These are phyloP conservation scores for Beauveria caledonica DNA, from an alignment of 2,329 filamentous ascomycete genomes.

Conservation along the genomic window DNA sequence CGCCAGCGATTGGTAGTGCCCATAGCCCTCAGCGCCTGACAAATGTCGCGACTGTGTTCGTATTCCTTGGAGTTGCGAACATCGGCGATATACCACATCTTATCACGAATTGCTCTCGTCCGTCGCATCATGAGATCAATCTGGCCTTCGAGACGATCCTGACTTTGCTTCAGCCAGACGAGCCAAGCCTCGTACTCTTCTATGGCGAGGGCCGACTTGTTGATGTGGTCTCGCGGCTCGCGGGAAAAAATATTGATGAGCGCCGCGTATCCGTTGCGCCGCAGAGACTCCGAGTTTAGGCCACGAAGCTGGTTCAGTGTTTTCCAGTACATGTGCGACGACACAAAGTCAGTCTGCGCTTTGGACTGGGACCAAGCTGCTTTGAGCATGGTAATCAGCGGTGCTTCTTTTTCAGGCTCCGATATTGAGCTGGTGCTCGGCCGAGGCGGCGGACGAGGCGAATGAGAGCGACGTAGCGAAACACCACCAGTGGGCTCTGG, in stretches of 20 bases:
- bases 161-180: constrained; percentile 73
- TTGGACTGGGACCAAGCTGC: constrained; percentile 70
- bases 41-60: constrained; percentile 77
- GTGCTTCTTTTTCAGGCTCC: constrained; percentile 27
- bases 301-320: constrained; percentile 66
- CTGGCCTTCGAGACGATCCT: constrained; percentile 66
- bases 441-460: not conserved
- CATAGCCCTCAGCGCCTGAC: constrained; percentile 87
- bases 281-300: constrained; percentile 51
- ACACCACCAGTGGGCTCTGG: constrained; percentile 8
- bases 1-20: constrained; percentile 53
- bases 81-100: constrained; percentile 98
- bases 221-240: constrained; percentile 60
- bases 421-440: not conserved
- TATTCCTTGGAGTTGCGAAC: constrained; percentile 85
- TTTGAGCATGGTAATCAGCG: constrained; percentile 58
- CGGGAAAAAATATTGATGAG: constrained; percentile 67
- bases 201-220: constrained; percentile 61
- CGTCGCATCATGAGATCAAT: constrained; percentile 68
- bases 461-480: not conserved
- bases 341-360: constrained; percentile 73
- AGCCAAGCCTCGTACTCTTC: constrained; percentile 77
- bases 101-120: constrained; percentile 72
- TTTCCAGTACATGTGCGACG: constrained; percentile 78
- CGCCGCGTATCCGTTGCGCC: constrained; percentile 60